Evolutionary conservation across 2,329 filamentous ascomycete genomes (phyloP).

Genomic region (Raffaelea ambrosiae): DNA sequence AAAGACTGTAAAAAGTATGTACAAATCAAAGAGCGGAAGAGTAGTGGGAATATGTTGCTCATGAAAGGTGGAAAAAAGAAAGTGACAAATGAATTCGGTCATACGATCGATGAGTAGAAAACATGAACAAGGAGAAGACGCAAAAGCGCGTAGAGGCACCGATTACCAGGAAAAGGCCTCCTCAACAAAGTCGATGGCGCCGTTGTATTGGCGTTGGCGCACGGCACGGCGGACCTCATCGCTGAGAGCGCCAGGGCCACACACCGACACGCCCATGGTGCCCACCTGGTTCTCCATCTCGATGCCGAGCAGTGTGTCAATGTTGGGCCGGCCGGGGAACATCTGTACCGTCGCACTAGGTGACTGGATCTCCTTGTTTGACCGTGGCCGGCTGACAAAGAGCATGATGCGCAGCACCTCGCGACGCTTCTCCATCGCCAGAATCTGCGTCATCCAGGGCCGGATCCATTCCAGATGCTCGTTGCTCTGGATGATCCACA

Average conservation of each 20-base stretch:
- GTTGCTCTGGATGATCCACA: conserved; percentile 72
- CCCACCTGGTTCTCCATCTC: conserved; percentile 70
- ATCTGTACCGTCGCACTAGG: conserved; percentile 72
- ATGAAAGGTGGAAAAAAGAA: neutral
- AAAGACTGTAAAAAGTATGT: neutral
- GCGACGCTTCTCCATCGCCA: conserved; percentile 64
- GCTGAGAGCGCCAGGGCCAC: conserved; percentile 63
- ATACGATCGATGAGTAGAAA: neutral
- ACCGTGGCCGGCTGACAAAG: conserved; percentile 66
- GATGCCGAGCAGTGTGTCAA: conserved; percentile 60
- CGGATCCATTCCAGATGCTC: conserved; percentile 79
- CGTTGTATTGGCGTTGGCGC: conserved; percentile 53
- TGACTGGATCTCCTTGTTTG: conserved; percentile 73
- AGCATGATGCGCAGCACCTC: conserved; percentile 70
- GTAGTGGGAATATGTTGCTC: neutral
- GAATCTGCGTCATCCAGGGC: conserved; percentile 74
- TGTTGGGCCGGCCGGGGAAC: conserved; percentile 72
- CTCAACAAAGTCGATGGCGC: conserved; percentile 69
- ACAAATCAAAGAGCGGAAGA: neutral
- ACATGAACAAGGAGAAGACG: neutral
- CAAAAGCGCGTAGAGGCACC: neutral
- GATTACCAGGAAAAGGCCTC: conserved; percentile 62
- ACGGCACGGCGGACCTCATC: conserved; percentile 67
- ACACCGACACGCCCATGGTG: conserved; percentile 65
- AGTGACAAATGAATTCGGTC: too few relatives aligned